Conservation (phyloP, 2,329 filamentous ascomycete species). For the Neopestalotiopsis sp. region DNA sequence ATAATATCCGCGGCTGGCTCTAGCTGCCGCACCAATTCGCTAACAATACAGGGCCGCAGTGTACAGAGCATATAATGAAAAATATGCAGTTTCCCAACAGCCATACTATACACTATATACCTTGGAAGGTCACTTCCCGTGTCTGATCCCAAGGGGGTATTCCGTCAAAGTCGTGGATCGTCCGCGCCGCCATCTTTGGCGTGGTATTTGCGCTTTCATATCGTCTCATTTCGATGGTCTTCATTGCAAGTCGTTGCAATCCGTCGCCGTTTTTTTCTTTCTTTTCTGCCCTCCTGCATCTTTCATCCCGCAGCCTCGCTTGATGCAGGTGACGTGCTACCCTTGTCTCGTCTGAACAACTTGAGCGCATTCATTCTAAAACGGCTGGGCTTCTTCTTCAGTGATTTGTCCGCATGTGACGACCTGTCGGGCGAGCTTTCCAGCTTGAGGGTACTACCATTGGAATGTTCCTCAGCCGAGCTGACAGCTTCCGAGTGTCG, state of each 20-base stretch:
- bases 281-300: neutral
- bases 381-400: slow-evolving; percentile 67
- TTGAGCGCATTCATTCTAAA: slow-evolving; percentile 67
- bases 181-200: neutral
- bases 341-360: slow-evolving; percentile 60
- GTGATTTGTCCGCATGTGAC: slow-evolving; percentile 37
- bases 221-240: neutral
- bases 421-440: slow-evolving; percentile 33
- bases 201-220: slow-evolving; percentile 3
- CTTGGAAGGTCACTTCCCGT: neutral
- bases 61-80: neutral
- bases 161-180: slow-evolving; percentile 3
- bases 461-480: slow-evolving; percentile 42
- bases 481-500: slow-evolving; percentile 32
- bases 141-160: neutral
- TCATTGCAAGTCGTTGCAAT: slow-evolving; percentile 2
- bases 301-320: slow-evolving; percentile 18
- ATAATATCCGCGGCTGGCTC: neutral
- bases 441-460: slow-evolving; percentile 50
- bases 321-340: slow-evolving; percentile 39
- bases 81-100: neutral
- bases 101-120: slow-evolving; percentile 17
- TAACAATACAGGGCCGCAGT: slow-evolving; percentile 11
- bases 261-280: neutral
- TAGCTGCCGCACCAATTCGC: slow-evolving; percentile 2